A percentile compares a stretch with the other conserved stretches of the same genome.
phyloP scores from a whole-genome alignment of 345 rosid genomes.

The Brassica carinata region DNA sequence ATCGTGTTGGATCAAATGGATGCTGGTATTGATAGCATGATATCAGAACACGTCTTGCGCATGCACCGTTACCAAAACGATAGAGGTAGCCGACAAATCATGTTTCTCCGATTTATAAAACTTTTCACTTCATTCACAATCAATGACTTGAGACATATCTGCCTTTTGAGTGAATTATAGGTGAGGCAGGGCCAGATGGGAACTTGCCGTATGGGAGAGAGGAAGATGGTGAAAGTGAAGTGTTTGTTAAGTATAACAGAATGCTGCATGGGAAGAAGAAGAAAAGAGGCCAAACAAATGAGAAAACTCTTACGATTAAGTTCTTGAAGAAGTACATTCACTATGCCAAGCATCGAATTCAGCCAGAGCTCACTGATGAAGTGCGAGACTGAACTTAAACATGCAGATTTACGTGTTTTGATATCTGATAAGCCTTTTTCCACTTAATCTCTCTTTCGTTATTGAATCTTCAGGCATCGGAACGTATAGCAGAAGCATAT shows the following conservation, averaged over 20 bases:
- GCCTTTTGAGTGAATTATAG: slow-evolving; percentile 41
- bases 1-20: slow-evolving; percentile 99
- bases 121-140: background rate
- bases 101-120: background rate
- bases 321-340: slow-evolving; percentile 96
- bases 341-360: slow-evolving; percentile 93
- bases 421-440: slow-evolving; percentile 1
- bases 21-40: slow-evolving; percentile 80
- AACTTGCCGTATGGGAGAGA: slow-evolving; percentile 68
- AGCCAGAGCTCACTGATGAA: slow-evolving; percentile 96
- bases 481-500: slow-evolving; percentile 85
- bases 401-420: background rate
- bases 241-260: slow-evolving; percentile 88
- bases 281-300: slow-evolving; percentile 63
- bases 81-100: slow-evolving; percentile 57
- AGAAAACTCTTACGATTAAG: slow-evolving; percentile 77
- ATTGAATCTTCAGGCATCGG: slow-evolving; percentile 70
- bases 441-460: slow-evolving; percentile 13
- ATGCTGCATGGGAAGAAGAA: slow-evolving; percentile 86
- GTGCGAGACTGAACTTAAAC: slow-evolving; percentile 40
- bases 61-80: slow-evolving; percentile 84
- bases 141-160: slow-evolving; percentile 26
- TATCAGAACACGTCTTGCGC: slow-evolving; percentile 94
- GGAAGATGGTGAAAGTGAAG: slow-evolving; percentile 77
- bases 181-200: slow-evolving; percentile 69